Evolutionary conservation across 2,329 filamentous ascomycete species (phyloP), one percentile per base, ranked within the genome.

Genomic region (Botryotinia narcissicola): DNA sequence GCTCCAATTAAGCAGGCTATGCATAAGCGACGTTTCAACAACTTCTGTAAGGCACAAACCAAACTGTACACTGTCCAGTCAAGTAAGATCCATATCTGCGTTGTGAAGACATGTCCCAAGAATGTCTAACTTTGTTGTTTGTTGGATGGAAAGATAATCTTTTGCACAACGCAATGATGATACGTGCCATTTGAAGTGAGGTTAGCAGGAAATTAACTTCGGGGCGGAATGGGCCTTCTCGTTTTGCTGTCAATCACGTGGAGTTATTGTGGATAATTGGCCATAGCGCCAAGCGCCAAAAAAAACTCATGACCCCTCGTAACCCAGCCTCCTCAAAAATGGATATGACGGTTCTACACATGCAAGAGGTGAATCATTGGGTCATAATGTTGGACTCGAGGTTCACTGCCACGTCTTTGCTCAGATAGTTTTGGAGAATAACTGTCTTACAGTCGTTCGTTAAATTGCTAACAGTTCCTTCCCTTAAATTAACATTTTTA

Each of bases 321-420:
- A 63, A 72, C 66, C 62, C 71, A 73, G 72, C 72, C 72, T 44
- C 72, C 72, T 70, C 63, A 51, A 72, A 69, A 42, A 68, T 72
- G 71, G 62, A 69, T 61, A 61, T 61, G 9, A n/a, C 1, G 5
- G 46, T 22, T 16, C 32, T 29, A 29, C 57, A 44, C 9, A 29
- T 57, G 37, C 44, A 61, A 62, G n/a, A 29, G 5, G 72, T 73
- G 72, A 73, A 63, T 73, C 54, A 73, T 63, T 73, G 71, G 71
- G n/a, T 59, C 72, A 54, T 37, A 46, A 70, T 73, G 64, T 70
- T 42, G 35, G 51, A 72, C 40, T 70, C 62, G 32, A 63, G 16
- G 20, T 59, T 70, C 59, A 70, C 72, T 73, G 72, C 72, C 72
- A 73, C 72, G 72, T 73, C 59, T 69, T 69, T 72, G 40, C 32